Percentiles rank a stretch among this genome's conserved stretches.
phyloP scores from a whole-genome alignment of 345 rosid genomes.

The Trapa bicornis region DNA sequence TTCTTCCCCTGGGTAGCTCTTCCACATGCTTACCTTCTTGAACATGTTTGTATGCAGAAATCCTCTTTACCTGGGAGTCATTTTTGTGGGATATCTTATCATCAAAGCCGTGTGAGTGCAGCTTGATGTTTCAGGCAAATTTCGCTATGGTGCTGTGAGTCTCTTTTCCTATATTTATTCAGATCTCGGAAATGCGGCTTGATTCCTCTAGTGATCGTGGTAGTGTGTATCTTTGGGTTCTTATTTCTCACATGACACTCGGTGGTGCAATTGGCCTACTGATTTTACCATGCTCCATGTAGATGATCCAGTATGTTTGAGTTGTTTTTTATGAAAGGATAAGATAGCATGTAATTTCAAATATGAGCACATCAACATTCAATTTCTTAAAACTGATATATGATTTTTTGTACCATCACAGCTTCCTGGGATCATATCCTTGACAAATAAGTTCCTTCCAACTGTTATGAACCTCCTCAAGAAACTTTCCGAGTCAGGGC shows the following conservation, averaged over 20 bases:
- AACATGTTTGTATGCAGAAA: slow-evolving; percentile 45
- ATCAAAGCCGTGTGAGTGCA: slow-evolving; percentile 92
- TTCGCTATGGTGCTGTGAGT: slow-evolving; percentile 84
- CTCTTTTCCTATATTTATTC: slow-evolving; percentile 15
- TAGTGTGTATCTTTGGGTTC: slow-evolving; percentile 90
- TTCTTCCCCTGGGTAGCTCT: not conserved
- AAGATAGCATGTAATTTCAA: not conserved
- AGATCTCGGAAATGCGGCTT: slow-evolving; percentile 46
- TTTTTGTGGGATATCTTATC: slow-evolving; percentile 62
- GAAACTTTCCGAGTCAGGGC: slow-evolving; percentile 69
- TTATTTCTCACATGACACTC: not conserved
- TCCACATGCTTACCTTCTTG: not conserved
- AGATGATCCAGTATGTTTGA: not conserved
- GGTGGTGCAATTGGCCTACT: not conserved
- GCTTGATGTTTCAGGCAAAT: slow-evolving; percentile 72
- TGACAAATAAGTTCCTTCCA: slow-evolving; percentile 78
- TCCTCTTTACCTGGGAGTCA: slow-evolving; percentile 62
- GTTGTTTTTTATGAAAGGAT: not conserved
- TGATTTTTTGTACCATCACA: slow-evolving; percentile 14
- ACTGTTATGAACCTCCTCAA: slow-evolving; percentile 86
- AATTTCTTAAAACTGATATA: not conserved
- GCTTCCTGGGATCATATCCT: slow-evolving; percentile 81
- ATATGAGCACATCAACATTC: not conserved
- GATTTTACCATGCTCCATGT: not conserved
- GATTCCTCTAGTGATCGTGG: slow-evolving; percentile 40